Evolutionary conservation across 2,329 filamentous ascomycete genomes (phyloP), one percentile per base, ranked within the genome.

Genomic region (Cordyceps fumosorosea): DNA sequence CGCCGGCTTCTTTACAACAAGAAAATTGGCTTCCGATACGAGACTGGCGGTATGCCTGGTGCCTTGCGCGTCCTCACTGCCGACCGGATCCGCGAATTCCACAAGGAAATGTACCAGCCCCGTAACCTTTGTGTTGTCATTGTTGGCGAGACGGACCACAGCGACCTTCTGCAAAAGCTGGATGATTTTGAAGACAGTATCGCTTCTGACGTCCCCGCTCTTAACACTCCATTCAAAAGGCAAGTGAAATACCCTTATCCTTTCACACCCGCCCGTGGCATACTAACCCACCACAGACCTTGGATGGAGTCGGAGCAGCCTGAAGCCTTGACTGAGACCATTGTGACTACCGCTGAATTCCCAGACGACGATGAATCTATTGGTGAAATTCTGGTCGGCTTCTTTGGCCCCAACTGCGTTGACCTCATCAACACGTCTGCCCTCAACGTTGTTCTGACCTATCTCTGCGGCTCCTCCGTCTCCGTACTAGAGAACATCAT

Each of bases 1-100:
- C 88, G 90, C 47, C 86, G 90, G 2, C 78, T 95, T 51, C 79
- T 96, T 42, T 99, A 98, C 69, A 93, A 93, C 0, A 86, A 95
- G 73, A 89, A 90, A 53, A 86, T 96, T 61, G 95, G 95, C 3
- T 99, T 97, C 72, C 88, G 93, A 63, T 98, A 97, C 68, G 95
- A 99, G 76, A 99, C 95, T n/a, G 95, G 95, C 14, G 95, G 95
- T 16, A 91, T 97, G 88, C 96, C 96, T 79, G 91, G 96, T 69
- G 89, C 92, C 40, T 81, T 99, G 56, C 87, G 95, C 48, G 86
- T 92, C 3, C 78, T 99, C 53, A 95, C 91, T 0, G 87, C 92
- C 1, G 89, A 97, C 58, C 87, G 92, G 45, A 99, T 99, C 67
- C 88, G 95, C n/a, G 86, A 88, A 63, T 99, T 98, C 70, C 95